phyloP scores from a whole-genome alignment of 1,139 yeast genomes.

The Candida dubliniensis region DNA sequence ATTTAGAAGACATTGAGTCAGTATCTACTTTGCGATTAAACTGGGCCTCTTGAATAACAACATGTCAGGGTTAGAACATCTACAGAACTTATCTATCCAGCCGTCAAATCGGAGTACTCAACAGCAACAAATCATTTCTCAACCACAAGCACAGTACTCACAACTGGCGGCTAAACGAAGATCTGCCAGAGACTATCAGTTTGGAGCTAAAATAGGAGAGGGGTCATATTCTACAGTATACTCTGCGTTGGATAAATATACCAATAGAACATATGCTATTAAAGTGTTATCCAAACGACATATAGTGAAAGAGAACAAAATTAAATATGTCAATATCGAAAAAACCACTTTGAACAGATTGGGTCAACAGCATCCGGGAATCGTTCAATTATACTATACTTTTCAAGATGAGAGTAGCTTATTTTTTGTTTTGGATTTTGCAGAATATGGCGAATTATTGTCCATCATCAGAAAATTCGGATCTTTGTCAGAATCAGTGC shows the following conservation, averaged over 20 bases:
- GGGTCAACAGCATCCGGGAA: slow-evolving; percentile 65
- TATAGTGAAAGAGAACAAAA: slow-evolving; percentile 75
- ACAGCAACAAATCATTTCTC: slow-evolving; percentile 5
- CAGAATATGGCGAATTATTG: slow-evolving; percentile 75
- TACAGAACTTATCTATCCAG: slow-evolving; percentile 4
- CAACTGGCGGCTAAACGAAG: slow-evolving; percentile 18
- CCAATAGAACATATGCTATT: slow-evolving; percentile 64
- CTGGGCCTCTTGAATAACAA: background rate
- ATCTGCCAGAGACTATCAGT: slow-evolving; percentile 66
- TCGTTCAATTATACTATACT: slow-evolving; percentile 71
- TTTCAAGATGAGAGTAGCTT: slow-evolving; percentile 74
- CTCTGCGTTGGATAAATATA: slow-evolving; percentile 61
- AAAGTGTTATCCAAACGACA: slow-evolving; percentile 74
- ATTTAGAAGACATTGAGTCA: no score
- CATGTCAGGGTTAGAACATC: slow-evolving; percentile 5
- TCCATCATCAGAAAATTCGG: slow-evolving; percentile 74
- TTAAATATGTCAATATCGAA: slow-evolving; percentile 77
- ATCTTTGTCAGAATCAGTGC: slow-evolving; percentile 71
- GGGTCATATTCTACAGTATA: slow-evolving; percentile 81
- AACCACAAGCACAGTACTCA: slow-evolving; percentile 1
- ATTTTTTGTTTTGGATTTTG: slow-evolving; percentile 75
- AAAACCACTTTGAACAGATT: slow-evolving; percentile 71
- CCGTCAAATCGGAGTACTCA: background rate
- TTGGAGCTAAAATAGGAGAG: slow-evolving; percentile 74
- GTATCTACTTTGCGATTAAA: no score